Conservation (phyloP, 305 asterid genomes). For the Withania somnifera region DNA sequence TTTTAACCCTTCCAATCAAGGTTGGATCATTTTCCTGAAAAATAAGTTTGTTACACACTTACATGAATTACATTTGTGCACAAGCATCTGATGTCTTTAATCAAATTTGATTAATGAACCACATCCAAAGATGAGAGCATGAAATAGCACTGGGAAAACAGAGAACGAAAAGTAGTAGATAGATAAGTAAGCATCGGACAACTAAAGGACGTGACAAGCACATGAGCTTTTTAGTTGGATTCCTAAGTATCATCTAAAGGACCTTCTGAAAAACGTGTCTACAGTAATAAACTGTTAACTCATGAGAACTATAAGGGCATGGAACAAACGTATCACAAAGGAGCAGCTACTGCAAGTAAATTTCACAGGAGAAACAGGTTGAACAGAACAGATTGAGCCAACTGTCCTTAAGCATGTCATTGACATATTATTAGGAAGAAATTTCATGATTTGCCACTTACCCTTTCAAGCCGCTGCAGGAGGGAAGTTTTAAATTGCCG, state of each 20-base stretch:
- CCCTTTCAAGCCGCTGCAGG: conserved; percentile 93
- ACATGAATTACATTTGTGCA: background rate
- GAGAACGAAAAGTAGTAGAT: background rate
- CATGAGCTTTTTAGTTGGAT: background rate
- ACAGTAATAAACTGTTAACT: background rate
- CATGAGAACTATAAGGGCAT: background rate
- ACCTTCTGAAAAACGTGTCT: background rate
- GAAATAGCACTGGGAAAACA: background rate
- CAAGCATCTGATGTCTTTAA: background rate
- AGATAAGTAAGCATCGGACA: background rate
- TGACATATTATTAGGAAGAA: background rate
- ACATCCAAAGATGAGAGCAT: background rate
- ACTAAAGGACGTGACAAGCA: background rate
- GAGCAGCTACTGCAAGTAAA: background rate
- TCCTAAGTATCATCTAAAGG: background rate
- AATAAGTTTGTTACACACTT: background rate
- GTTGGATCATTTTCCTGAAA: conserved; percentile 97
- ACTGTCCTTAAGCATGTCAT: background rate
- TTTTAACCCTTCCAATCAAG: conserved; percentile 91
- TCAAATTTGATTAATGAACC: background rate
- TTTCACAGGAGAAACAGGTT: background rate
- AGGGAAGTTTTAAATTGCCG: conserved; percentile 99
- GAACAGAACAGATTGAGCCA: background rate
- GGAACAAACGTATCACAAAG: background rate
- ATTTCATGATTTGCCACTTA: conserved; percentile 20